Evolutionary conservation across 2,329 filamentous ascomycete genomes (phyloP).

Genomic region (Xylaria sp.): DNA sequence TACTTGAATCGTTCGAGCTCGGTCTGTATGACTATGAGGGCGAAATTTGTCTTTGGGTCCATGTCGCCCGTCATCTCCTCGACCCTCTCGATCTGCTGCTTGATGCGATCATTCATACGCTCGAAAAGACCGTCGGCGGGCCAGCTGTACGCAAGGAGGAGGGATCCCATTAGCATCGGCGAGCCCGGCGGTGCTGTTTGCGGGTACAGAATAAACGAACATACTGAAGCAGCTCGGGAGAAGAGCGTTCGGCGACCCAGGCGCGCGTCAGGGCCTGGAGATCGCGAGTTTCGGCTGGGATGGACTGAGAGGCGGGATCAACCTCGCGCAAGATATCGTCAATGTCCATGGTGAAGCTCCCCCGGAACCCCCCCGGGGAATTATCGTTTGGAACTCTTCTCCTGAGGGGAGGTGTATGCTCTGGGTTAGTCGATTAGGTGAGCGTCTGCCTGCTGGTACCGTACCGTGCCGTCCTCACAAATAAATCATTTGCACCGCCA

Average conservation of each 20-base stretch:
- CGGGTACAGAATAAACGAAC: conserved; percentile 35
- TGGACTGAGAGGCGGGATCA: conserved; percentile 65
- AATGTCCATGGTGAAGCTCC: conserved; percentile 70
- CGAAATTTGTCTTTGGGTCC: conserved; percentile 92
- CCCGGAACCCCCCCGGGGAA: background rate
- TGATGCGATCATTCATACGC: conserved; percentile 78
- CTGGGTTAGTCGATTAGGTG: background rate
- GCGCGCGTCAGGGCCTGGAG: conserved; percentile 88
- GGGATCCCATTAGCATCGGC: conserved; percentile 23
- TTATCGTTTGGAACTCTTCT: background rate
- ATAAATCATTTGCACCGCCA: background rate
- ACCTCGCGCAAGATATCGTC: conserved; percentile 82
- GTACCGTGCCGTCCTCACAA: too few species aligned
- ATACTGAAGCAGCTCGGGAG: conserved; percentile 88
- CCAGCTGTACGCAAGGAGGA: conserved; percentile 59
- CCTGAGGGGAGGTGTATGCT: background rate
- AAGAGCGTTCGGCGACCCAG: conserved; percentile 92
- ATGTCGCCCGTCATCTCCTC: conserved; percentile 84
- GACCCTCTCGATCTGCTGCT: conserved; percentile 74
- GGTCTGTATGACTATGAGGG: conserved; percentile 93
- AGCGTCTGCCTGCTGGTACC: background rate
- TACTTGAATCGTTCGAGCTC: conserved; percentile 96
- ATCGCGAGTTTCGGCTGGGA: conserved; percentile 73
- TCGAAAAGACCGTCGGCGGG: conserved; percentile 80
- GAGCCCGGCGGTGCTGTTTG: background rate